A percentile compares a stretch with the other conserved stretches of the same genome.
Evolutionary conservation across 306 rosid genomes (phyloP).

Genomic region (Cercis canadensis): DNA sequence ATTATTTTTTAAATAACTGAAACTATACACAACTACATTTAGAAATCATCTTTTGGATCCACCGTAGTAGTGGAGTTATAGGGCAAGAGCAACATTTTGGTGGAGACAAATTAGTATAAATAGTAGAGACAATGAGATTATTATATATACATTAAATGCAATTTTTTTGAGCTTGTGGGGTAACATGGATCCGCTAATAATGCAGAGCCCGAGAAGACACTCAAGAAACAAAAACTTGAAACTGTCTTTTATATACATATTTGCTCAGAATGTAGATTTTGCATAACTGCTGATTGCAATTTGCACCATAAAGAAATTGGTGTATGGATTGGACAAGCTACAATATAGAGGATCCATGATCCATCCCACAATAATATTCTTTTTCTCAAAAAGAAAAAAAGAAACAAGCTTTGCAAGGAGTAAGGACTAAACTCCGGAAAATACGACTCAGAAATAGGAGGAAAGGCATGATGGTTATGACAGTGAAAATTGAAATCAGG

Average conservation of each 20-base stretch:
- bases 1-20: too few species aligned
- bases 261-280: not conserved
- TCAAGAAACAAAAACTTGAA: not conserved
- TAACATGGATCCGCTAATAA: too few species aligned
- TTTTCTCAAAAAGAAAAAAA: not conserved
- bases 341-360: not conserved
- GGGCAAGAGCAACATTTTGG: too few species aligned
- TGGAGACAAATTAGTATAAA: too few species aligned
- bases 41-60: too few species aligned
- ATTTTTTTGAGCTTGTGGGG: too few species aligned
- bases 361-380: not conserved
- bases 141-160: too few species aligned
- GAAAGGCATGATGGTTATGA: slow-evolving; percentile 4
- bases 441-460: slow-evolving; percentile 1
- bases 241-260: too few species aligned
- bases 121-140: too few species aligned
- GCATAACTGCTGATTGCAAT: not conserved
- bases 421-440: slow-evolving; percentile 7
- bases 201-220: not conserved
- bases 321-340: not conserved
- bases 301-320: slow-evolving; percentile 8
- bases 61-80: too few species aligned
- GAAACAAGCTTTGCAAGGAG: not conserved
- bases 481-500: slow-evolving; percentile 9
- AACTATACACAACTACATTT: too few species aligned